A percentile compares a stretch with the other conserved stretches of the same genome.
Evolutionary conservation across 2,329 filamentous ascomycete species (phyloP).

Genomic region (Monosporascus sp.): DNA sequence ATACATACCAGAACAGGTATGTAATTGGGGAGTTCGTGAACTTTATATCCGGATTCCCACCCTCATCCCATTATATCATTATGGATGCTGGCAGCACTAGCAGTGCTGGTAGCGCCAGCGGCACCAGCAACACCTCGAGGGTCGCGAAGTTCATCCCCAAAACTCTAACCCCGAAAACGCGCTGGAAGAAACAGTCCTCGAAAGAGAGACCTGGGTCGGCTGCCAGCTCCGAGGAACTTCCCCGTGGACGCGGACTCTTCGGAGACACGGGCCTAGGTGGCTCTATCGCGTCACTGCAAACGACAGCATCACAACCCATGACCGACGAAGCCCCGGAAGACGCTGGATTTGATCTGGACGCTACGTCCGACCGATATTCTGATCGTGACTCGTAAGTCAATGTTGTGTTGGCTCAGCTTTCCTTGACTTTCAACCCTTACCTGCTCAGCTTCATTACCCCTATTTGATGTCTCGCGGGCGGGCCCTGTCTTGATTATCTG

Average conservation of each 20-base stretch:
- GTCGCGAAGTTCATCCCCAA: conserved; percentile 41
- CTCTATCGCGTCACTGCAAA: conserved; percentile 10
- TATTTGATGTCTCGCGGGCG: background rate
- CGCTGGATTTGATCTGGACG: background rate
- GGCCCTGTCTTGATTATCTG: too few species aligned
- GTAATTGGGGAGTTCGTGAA: background rate
- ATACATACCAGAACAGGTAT: background rate
- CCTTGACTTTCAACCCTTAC: background rate
- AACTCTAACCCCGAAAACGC: conserved; percentile 41
- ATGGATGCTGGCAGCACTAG: conserved; percentile 19
- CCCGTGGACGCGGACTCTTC: conserved; percentile 22
- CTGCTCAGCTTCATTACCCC: background rate
- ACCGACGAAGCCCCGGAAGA: background rate
- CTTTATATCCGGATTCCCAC: background rate
- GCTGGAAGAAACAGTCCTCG: conserved; percentile 40
- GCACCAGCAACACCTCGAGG: conserved; percentile 11
- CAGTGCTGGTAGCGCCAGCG: conserved; percentile 4
- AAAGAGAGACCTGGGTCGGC: conserved; percentile 30
- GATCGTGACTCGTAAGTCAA: background rate
- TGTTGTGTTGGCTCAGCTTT: background rate
- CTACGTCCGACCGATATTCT: background rate
- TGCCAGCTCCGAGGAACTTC: conserved; percentile 24
- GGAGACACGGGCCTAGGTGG: background rate
- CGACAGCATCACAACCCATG: conserved; percentile 13
- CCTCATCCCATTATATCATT: conserved; percentile 1